Evolutionary conservation across 2,329 filamentous ascomycete genomes (phyloP).

Genomic region (Penicillium paneum): DNA sequence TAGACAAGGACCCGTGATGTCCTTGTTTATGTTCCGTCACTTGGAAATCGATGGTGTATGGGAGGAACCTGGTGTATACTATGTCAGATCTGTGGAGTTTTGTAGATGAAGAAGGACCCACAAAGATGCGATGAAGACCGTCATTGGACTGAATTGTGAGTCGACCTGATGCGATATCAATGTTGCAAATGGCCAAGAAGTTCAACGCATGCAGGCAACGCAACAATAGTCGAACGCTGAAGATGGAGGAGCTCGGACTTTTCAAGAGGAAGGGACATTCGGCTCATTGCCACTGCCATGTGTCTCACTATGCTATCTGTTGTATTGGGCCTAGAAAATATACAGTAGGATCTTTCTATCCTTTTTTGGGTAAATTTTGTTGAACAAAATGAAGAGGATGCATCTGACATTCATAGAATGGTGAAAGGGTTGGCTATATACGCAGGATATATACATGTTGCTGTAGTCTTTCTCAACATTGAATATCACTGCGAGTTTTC

Average conservation of each 20-base stretch:
- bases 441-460: not conserved
- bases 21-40: constrained; percentile 20
- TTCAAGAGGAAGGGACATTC: not conserved
- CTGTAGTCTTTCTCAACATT: not conserved
- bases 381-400: no score
- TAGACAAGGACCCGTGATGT: constrained; percentile 25
- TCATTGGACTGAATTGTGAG: constrained; percentile 24
- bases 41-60: constrained; percentile 38
- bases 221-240: not conserved
- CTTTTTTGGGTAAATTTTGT: not conserved
- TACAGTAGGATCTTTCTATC: not conserved
- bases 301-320: not conserved
- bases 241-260: not conserved
- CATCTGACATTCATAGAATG: not conserved
- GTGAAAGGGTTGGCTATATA: not conserved
- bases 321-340: no score
- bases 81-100: not conserved
- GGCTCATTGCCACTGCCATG: not conserved
- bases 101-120: constrained; percentile 14
- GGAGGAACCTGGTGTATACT: constrained; percentile 31
- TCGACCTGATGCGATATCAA: not conserved
- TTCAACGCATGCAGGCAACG: not conserved
- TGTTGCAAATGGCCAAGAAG: not conserved
- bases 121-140: constrained; percentile 37
- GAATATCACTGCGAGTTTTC: not conserved